These are phyloP conservation scores for Bimuria novae-zelandiae DNA, from an alignment of 2,329 filamentous ascomycete species.

Conservation along the genomic window DNA sequence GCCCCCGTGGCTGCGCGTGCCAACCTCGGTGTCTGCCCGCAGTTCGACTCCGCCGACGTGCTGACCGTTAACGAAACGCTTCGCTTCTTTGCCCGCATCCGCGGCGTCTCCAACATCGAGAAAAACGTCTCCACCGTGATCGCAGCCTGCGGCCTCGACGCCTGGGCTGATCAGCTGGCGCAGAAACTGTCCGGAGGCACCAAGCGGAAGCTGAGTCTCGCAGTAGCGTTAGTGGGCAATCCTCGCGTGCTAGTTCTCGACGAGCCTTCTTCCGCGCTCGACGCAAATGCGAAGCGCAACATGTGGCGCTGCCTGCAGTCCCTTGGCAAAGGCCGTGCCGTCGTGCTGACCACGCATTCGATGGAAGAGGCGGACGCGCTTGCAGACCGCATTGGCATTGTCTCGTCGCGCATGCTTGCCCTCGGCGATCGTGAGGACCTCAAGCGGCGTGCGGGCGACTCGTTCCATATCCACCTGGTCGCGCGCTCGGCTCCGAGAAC, in stretches of 20 bases:
- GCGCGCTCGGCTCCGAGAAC: slow-evolving; percentile 74
- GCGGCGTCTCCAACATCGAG: slow-evolving; percentile 73
- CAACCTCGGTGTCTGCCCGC: slow-evolving; percentile 84
- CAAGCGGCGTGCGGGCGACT: slow-evolving; percentile 72
- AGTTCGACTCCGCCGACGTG: slow-evolving; percentile 73
- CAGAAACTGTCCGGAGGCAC: slow-evolving; percentile 82
- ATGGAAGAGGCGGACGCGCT: slow-evolving; percentile 88
- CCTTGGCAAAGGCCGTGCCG: slow-evolving; percentile 75
- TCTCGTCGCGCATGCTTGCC: slow-evolving; percentile 84
- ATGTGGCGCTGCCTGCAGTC: slow-evolving; percentile 89
- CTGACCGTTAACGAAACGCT: slow-evolving; percentile 89
- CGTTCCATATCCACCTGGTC: slow-evolving; percentile 79
- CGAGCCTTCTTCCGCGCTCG: slow-evolving; percentile 83
- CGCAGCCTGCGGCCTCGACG: slow-evolving; percentile 72
- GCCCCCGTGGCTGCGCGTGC: slow-evolving; percentile 67
- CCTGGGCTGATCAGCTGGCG: slow-evolving; percentile 74
- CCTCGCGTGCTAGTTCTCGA: slow-evolving; percentile 87
- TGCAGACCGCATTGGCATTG: slow-evolving; percentile 82
- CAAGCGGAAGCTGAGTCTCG: slow-evolving; percentile 85
- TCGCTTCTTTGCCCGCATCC: slow-evolving; percentile 79
- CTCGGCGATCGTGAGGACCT: slow-evolving; percentile 75
- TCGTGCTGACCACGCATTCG: slow-evolving; percentile 88
- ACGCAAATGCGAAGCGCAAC: slow-evolving; percentile 80
- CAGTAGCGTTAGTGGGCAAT: slow-evolving; percentile 89
- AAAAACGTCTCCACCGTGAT: slow-evolving; percentile 79